These are phyloP conservation scores for Trichosporon coremiiforme DNA, from an alignment of 1,284 basidiomycete genomes.

Conservation along the genomic window DNA sequence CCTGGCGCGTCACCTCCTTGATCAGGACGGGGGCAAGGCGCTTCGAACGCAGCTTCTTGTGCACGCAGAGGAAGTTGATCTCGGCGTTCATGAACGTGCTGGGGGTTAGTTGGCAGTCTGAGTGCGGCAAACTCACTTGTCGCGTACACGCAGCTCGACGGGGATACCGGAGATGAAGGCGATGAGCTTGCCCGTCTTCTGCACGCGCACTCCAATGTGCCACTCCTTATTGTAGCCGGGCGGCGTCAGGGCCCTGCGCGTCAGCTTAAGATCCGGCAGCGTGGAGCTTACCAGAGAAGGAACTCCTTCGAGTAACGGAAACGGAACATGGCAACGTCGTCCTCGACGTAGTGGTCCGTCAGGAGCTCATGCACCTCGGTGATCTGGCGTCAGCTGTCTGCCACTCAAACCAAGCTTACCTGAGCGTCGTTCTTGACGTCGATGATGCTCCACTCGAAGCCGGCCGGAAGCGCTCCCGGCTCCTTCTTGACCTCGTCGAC, in stretches of 20 bases:
- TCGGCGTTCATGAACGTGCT: constrained; percentile 77
- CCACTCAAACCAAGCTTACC: constrained; percentile 56
- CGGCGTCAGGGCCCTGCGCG: constrained; percentile 81
- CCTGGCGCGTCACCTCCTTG: constrained; percentile 95
- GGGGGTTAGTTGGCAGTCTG: background rate
- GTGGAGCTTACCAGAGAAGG: constrained; percentile 71
- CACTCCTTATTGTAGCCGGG: constrained; percentile 92
- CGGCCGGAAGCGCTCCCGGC: constrained; percentile 82
- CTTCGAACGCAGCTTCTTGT: constrained; percentile 96
- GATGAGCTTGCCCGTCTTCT: constrained; percentile 87
- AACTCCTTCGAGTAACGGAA: constrained; percentile 97
- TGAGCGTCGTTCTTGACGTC: constrained; percentile 78
- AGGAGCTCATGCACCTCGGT: constrained; percentile 92
- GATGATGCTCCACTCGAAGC: constrained; percentile 88
- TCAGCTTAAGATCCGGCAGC: constrained; percentile 16
- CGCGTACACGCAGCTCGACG: constrained; percentile 74
- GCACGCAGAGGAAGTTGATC: constrained; percentile 97
- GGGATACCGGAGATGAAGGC: constrained; percentile 98
- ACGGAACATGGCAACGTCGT: constrained; percentile 91
- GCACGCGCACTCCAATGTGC: constrained; percentile 94
- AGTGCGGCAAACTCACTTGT: constrained; percentile 63
- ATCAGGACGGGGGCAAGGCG: constrained; percentile 95
- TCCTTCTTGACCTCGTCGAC: constrained; percentile 80
- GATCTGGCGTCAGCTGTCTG: constrained; percentile 60
- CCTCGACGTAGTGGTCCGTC: constrained; percentile 94